phyloP scores from a whole-genome alignment of 257 asterid genomes.

The Anisodus tanguticus region DNA sequence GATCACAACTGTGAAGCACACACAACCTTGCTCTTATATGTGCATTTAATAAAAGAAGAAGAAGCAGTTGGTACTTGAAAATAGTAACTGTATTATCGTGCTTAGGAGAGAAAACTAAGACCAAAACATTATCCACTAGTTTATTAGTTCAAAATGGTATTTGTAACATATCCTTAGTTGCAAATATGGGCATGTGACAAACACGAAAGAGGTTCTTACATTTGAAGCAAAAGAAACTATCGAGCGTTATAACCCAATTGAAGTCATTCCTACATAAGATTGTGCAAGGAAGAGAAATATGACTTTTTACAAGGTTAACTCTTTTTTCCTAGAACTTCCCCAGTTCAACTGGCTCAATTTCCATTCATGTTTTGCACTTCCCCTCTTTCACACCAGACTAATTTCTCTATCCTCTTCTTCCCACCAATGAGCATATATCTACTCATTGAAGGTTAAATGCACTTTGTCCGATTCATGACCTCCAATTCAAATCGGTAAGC shows the following conservation, averaged over 20 bases:
- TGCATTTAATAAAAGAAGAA: background rate
- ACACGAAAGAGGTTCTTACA: background rate
- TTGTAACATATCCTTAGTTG: background rate
- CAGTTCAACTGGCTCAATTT: background rate
- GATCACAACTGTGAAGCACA: background rate
- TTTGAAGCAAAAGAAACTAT: background rate
- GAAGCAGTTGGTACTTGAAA: background rate
- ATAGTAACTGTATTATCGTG: background rate
- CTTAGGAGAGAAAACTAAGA: background rate
- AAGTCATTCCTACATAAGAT: background rate
- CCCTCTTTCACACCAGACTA: background rate
- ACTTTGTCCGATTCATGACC: background rate
- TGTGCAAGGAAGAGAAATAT: background rate
- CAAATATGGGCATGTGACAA: background rate
- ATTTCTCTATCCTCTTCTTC: background rate
- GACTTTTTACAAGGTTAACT: background rate
- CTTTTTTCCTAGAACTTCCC: background rate
- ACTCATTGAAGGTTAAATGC: background rate
- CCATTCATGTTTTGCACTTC: background rate
- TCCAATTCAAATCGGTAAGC: background rate
- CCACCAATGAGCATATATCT: slow-evolving; percentile 3
- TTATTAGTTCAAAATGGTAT: background rate
- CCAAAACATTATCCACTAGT: background rate
- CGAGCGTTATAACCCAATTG: background rate
- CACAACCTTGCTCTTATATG: background rate